Conservation (phyloP, 257 asterid genomes). For the Paulownia fortunei region DNA sequence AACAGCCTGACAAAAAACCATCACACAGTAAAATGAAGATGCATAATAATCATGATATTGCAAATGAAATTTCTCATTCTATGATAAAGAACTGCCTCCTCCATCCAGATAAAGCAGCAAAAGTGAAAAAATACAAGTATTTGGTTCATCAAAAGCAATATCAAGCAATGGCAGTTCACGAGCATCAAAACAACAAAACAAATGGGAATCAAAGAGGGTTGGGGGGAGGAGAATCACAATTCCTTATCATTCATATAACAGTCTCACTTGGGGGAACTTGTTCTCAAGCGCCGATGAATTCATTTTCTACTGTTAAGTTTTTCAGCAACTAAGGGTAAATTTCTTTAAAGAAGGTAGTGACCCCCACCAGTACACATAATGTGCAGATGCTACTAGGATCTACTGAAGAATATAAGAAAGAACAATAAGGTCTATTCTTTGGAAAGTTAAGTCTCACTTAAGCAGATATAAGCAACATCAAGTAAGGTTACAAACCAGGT, state of each 20-base stretch:
- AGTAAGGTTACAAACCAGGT: conserved; percentile 65
- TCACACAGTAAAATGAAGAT: neutral
- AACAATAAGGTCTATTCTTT: neutral
- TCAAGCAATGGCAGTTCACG: neutral
- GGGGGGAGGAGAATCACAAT: neutral
- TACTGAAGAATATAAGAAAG: neutral
- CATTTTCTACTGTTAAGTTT: neutral
- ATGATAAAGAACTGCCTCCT: neutral
- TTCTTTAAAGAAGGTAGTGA: neutral
- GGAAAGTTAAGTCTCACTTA: conserved; percentile 10
- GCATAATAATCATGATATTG: conserved; percentile 12
- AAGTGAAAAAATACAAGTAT: neutral
- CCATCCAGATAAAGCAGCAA: neutral
- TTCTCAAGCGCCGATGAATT: conserved; percentile 5
- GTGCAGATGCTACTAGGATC: neutral
- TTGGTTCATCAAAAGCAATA: neutral
- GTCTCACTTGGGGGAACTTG: neutral
- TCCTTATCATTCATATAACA: neutral
- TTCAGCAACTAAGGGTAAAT: neutral
- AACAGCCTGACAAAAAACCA: neutral
- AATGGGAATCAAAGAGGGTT: neutral
- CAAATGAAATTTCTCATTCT: neutral
- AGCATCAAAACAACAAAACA: neutral
- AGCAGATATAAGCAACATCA: conserved; percentile 3
- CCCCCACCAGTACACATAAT: neutral